Evolutionary conservation across 768 basidiomycete genomes (phyloP).

Genomic region (Calvatia gigantea): DNA sequence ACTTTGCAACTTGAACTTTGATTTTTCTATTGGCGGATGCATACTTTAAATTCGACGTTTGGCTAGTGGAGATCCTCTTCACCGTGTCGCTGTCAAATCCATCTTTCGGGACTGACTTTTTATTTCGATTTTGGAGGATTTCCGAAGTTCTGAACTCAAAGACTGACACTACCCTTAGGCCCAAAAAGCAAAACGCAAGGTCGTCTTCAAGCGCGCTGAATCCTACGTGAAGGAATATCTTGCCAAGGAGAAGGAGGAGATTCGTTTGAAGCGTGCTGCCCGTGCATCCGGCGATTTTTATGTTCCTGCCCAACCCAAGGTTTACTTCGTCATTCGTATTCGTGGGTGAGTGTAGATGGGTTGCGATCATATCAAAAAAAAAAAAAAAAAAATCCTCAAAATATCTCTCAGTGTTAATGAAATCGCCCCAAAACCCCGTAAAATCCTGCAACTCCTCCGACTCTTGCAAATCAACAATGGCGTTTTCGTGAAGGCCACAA

Average conservation of each 20-base stretch:
- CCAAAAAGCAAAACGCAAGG: slow-evolving; percentile 87
- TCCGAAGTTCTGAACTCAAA: slow-evolving; percentile 4
- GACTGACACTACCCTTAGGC: slow-evolving; percentile 46
- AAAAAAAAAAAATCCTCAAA: too few species aligned
- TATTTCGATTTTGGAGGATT: slow-evolving; percentile 15
- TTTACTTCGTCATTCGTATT: slow-evolving; percentile 97
- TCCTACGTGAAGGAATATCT: slow-evolving; percentile 97
- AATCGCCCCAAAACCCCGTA: slow-evolving; percentile 98
- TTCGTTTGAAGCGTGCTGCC: slow-evolving; percentile 91
- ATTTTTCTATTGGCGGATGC: slow-evolving; percentile 60
- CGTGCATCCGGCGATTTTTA: slow-evolving; percentile 94
- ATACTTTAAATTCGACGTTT: slow-evolving; percentile 70
- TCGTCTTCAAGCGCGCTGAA: slow-evolving; percentile 99
- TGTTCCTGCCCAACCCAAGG: slow-evolving; percentile 94
- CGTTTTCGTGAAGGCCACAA: slow-evolving; percentile 96
- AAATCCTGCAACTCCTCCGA: slow-evolving; percentile 97
- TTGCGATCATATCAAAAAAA: neutral
- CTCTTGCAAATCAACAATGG: slow-evolving; percentile 99
- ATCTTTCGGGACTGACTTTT: slow-evolving; percentile 86
- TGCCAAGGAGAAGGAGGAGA: slow-evolving; percentile 90
- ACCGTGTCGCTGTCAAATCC: slow-evolving; percentile 76
- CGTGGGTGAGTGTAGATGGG: slow-evolving; percentile 65
- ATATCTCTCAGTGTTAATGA: slow-evolving; percentile 84
- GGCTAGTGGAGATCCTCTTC: slow-evolving; percentile 65
- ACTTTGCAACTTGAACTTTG: slow-evolving; percentile 9